A percentile compares a stretch with the other conserved stretches of the same genome.
phyloP scores from a whole-genome alignment of 2,329 filamentous ascomycete species.

The Apiospora pterosperma region DNA sequence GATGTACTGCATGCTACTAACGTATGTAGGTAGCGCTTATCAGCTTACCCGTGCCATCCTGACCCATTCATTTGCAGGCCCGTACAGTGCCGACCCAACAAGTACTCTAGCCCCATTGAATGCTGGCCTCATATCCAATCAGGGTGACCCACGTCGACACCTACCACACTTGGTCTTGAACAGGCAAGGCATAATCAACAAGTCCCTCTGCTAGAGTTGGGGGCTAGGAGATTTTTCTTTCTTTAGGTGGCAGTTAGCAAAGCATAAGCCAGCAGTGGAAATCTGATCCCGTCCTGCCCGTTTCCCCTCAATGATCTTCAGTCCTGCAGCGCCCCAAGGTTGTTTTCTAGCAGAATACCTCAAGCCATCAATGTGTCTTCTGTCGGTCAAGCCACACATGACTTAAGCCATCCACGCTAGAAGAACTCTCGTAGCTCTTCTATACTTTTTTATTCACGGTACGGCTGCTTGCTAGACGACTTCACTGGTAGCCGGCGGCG shows the following conservation, averaged over 20 bases:
- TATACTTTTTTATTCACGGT: not conserved
- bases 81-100: slow-evolving; percentile 1
- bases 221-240: slow-evolving; percentile 18
- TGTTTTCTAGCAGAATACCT: not conserved
- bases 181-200: slow-evolving; percentile 4
- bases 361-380: not conserved
- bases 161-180: slow-evolving; percentile 11
- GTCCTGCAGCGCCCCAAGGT: not conserved
- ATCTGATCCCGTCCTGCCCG: not conserved
- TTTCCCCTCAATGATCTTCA: slow-evolving; percentile 1
- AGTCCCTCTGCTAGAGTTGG: slow-evolving; percentile 14
- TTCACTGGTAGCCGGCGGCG: not conserved
- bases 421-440: not conserved
- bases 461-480: not conserved
- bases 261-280: slow-evolving; percentile 1
- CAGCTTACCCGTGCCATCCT: not conserved
- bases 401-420: not conserved
- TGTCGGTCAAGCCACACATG: not conserved
- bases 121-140: slow-evolving; percentile 22
- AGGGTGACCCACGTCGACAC: slow-evolving; percentile 29
- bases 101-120: not conserved
- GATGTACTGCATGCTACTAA: not conserved
- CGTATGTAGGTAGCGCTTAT: slow-evolving; percentile 1
- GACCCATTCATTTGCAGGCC: not conserved
- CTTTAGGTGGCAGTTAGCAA: slow-evolving; percentile 5